Base-by-base conservation (phyloP, 2,329 filamentous ascomycete genomes). In the Bimuria novae-zelandiae region DNA sequence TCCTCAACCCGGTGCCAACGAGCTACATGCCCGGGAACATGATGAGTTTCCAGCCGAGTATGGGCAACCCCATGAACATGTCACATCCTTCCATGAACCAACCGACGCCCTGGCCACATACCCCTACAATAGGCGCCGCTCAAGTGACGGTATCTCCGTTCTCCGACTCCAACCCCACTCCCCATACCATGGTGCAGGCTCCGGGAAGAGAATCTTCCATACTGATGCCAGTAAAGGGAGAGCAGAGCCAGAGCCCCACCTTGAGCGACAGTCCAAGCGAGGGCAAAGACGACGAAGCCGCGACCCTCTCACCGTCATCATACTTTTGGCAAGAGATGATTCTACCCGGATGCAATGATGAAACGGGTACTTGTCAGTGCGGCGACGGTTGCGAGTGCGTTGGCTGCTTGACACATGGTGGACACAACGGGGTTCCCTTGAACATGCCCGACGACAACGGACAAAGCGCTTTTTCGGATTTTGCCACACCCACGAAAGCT, bases 381-480 rank as follows among this genome's bases (percentile, higher is more conserved):
- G 79, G 79, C 14, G 77, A 77, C 50, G 79, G 80, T 33, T 83
- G 80, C 59, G 74, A 68, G 49, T 83, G 80, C 57, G 71, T 79
- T n/a, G 80, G 79, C 12, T 83, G 80, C 58, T 67, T 81, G 11
- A 81, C 79, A 3, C 80, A 83, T 50, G 77, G 75, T 17, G 80
- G 79, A 3, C 79, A 81, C 51, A 76, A 77, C 21, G 78, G 77
- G 12, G 57, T 80, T 19, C 55, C 70, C 10, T 59, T 79, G 5
- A 67, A 70, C 7, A 47, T 52, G 17, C 52, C 63, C 16, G 30
- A 49, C 27, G 51, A 57, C 7, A 49, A 45, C 19, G 62, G 62
- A 17, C 53, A 61, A 7, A 37, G 37, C 6, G 36, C 36, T 4
- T 54, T 57, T 17, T 21, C 54, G 7, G 32, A 43, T 7, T 47